Conservation (phyloP, 2,329 filamentous ascomycete genomes). For the Fusarium buxicola region DNA sequence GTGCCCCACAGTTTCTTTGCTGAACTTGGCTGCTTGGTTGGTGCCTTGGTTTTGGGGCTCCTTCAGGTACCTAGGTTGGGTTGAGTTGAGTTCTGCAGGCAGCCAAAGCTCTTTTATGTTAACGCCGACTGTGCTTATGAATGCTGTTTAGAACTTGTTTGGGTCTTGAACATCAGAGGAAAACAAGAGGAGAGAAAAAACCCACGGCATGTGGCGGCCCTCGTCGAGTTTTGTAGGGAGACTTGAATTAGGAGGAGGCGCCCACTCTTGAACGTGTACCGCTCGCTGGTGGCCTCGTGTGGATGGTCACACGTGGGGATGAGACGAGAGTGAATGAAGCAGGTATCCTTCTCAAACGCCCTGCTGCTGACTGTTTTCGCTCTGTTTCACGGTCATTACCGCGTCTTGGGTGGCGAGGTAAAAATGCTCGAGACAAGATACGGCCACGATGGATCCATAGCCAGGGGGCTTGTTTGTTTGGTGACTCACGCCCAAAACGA, state of each 20-base stretch:
- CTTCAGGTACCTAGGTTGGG: constrained; percentile 9
- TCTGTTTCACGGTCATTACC: constrained; percentile 24
- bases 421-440: constrained; percentile 19
- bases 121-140: not conserved
- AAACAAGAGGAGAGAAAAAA: constrained; percentile 7
- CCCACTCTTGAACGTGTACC: constrained; percentile 12
- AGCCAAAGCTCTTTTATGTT: constrained; percentile 3
- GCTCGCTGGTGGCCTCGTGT: constrained; percentile 26
- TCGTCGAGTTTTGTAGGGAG: constrained; percentile 32
- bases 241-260: constrained; percentile 4
- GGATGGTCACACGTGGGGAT: constrained; percentile 34
- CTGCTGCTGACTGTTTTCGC: constrained; percentile 13
- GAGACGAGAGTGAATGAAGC: constrained; percentile 12
- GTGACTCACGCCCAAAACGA: constrained; percentile 33
- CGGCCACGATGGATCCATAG: constrained; percentile 11
- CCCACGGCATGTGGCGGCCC: not conserved
- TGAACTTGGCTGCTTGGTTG: constrained; percentile 20
- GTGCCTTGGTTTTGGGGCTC: constrained; percentile 15
- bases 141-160: constrained; percentile 1
- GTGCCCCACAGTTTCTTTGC: constrained; percentile 34
- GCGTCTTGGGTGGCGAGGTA: constrained; percentile 33
- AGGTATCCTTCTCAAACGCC: constrained; percentile 12
- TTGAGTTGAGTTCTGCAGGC: constrained; percentile 3
- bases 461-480: constrained; percentile 28
- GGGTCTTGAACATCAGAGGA: constrained; percentile 5